Evolutionary conservation across 306 rosid genomes (phyloP).

Genomic region (Delonix regia): DNA sequence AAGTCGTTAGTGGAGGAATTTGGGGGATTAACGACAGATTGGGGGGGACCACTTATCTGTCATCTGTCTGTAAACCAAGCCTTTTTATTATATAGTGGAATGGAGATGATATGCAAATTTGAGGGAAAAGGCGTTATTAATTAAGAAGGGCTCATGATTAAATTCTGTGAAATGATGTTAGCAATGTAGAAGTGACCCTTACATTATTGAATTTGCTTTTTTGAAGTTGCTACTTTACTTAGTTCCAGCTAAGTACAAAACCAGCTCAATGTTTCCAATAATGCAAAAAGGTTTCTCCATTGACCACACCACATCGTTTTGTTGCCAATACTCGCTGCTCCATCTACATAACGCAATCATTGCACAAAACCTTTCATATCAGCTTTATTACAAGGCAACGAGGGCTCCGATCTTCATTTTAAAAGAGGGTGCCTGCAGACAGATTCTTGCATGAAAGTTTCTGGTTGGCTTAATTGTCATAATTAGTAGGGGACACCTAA

Average conservation of each 20-base stretch:
- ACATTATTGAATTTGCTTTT: slow-evolving; percentile 52
- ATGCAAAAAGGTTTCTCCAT: slow-evolving; percentile 47
- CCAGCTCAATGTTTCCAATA: slow-evolving; percentile 73
- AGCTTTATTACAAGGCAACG: slow-evolving; percentile 52
- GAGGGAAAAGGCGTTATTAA: slow-evolving; percentile 44
- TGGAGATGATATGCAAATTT: background rate
- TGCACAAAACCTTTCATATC: slow-evolving; percentile 46
- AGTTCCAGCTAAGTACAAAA: slow-evolving; percentile 61
- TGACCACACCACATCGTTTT: slow-evolving; percentile 51
- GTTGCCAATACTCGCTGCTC: slow-evolving; percentile 44
- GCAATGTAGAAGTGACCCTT: slow-evolving; percentile 53
- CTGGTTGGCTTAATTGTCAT: slow-evolving; percentile 45
- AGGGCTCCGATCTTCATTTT: slow-evolving; percentile 46
- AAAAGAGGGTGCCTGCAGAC: slow-evolving; percentile 33
- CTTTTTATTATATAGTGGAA: slow-evolving; percentile 43
- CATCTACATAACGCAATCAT: slow-evolving; percentile 60
- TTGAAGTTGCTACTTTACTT: slow-evolving; percentile 30
- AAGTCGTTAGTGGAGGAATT: slow-evolving; percentile 52
- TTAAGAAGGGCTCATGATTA: slow-evolving; percentile 54
- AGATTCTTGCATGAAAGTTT: slow-evolving; percentile 49
- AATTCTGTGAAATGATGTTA: slow-evolving; percentile 55
- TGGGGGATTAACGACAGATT: slow-evolving; percentile 42
- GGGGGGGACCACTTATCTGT: slow-evolving; percentile 53
- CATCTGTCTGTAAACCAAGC: slow-evolving; percentile 53
- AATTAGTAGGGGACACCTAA: slow-evolving; percentile 35